Base-by-base conservation (phyloP, 805 yeast genomes). In the Starmerella powellii region DNA sequence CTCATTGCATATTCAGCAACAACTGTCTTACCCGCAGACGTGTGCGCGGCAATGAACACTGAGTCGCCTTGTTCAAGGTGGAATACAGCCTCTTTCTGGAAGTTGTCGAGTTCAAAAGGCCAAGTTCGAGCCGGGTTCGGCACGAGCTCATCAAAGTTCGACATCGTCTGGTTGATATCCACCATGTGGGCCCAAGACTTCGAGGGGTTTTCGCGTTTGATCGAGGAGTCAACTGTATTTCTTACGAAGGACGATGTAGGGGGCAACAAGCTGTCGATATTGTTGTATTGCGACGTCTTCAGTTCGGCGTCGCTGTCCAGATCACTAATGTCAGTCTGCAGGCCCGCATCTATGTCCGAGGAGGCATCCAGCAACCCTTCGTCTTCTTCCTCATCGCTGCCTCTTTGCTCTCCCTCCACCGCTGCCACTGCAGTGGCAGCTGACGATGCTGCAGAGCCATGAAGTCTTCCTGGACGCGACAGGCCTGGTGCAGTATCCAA, bases 1-100 rank as follows among this genome's bases (percentile, higher is more conserved):
- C 97, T 95, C 60, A 88, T 91, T 3, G 97, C 97, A 58, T 88
- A 88, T 59, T 88, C 98, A 0, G 98, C 98, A 20, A 91, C 95
- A 3, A 88, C 98, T 0, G 98, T 88, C 57, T 88, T 88, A 63
- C 98, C 98, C 0, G 98, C 98, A 3, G 97, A 88, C 0, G 98
- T 88, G 61, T 88, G 98, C 0, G 99, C 99, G 3, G 97, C 97
- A 2, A 91, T 95, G 63, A 91, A 91, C 3, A 91, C 99, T 6
- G 97, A 88, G 57, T 91, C 98, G 30, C 97, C 97, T 61, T 86
- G 95, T 57, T 91, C 99, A 47, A 91, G 67, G 61, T 87, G 97
- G 57, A 82, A 91, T 0, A 91, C 81, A 0, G 99, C 98, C 63
- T 91, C 97, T 57, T 91, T 86, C 59, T 91, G 99, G 63, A 91